A percentile compares a stretch with the other conserved stretches of the same genome.
phyloP scores from a whole-genome alignment of 305 asterid species.

The Ilex paraguariensis region DNA sequence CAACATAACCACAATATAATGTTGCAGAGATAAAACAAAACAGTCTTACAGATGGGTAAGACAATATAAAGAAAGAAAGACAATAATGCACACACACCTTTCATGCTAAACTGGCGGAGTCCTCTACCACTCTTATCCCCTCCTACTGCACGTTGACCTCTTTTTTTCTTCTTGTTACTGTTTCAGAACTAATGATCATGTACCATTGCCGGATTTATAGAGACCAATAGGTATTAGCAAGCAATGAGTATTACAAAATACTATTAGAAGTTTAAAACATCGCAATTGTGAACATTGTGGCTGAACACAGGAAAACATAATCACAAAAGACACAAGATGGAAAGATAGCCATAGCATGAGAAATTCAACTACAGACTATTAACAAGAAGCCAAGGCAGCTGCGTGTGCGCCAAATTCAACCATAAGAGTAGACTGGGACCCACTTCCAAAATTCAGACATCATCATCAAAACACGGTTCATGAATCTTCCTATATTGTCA shows the following conservation, averaged over 20 bases:
- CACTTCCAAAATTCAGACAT: too few species aligned
- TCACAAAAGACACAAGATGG: neutral
- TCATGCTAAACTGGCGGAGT: conserved; percentile 99
- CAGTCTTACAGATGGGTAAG: neutral
- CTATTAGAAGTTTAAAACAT: neutral
- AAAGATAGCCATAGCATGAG: too few species aligned
- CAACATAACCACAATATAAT: neutral
- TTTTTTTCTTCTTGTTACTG: conserved; percentile 81
- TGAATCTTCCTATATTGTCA: neutral
- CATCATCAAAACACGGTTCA: too few species aligned
- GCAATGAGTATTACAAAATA: too few species aligned
- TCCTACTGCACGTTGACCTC: conserved; percentile 85
- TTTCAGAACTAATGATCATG: conserved; percentile 13
- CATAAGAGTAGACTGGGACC: too few species aligned
- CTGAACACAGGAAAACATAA: neutral
- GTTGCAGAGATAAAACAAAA: neutral
- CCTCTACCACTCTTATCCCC: conserved; percentile 98
- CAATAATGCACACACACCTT: conserved; percentile 43
- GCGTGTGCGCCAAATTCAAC: too few species aligned
- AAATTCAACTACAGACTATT: neutral
- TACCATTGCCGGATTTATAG: neutral
- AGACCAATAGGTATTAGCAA: neutral
- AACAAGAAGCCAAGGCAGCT: too few species aligned
- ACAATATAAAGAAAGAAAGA: conserved; percentile 8
- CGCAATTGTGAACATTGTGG: neutral